These are phyloP conservation scores for Geotrichum phurueaensis DNA, from an alignment of 1,139 yeast species.

Conservation along the genomic window DNA sequence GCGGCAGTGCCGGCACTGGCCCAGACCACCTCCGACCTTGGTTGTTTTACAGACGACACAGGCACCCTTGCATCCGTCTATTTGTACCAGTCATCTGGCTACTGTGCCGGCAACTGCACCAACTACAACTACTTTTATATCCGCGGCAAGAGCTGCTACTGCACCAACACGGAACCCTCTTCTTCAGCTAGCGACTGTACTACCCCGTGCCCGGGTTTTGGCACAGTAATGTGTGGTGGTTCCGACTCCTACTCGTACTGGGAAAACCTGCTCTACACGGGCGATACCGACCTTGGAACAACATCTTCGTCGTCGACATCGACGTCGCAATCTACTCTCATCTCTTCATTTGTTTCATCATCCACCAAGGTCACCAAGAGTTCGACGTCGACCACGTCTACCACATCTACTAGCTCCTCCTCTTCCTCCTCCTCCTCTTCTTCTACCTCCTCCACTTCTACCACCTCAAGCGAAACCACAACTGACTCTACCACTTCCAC, in stretches of 20 bases:
- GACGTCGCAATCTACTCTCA: neutral
- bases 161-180: conserved; percentile 54
- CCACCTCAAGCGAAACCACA: conserved; percentile 5
- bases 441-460: conserved; percentile 4
- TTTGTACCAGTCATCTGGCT: conserved; percentile 12
- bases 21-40: neutral
- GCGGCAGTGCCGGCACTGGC: neutral
- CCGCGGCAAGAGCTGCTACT: conserved; percentile 56
- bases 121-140: conserved; percentile 45
- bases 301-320: neutral
- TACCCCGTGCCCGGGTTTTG: conserved; percentile 36
- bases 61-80: conserved; percentile 5
- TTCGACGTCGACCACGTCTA: conserved; percentile 14
- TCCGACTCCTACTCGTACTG: conserved; percentile 20
- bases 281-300: conserved; percentile 15
- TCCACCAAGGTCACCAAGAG: neutral
- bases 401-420: conserved; percentile 14
- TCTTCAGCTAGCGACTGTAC: conserved; percentile 37
- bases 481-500: conserved; percentile 10
- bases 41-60: conserved; percentile 8
- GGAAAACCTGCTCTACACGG: conserved; percentile 13
- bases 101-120: conserved; percentile 12
- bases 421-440: conserved; percentile 11
- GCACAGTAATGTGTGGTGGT: conserved; percentile 17
- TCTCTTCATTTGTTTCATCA: conserved; percentile 2